Base-by-base conservation (phyloP, 306 rosid species). In the Cercis canadensis region DNA sequence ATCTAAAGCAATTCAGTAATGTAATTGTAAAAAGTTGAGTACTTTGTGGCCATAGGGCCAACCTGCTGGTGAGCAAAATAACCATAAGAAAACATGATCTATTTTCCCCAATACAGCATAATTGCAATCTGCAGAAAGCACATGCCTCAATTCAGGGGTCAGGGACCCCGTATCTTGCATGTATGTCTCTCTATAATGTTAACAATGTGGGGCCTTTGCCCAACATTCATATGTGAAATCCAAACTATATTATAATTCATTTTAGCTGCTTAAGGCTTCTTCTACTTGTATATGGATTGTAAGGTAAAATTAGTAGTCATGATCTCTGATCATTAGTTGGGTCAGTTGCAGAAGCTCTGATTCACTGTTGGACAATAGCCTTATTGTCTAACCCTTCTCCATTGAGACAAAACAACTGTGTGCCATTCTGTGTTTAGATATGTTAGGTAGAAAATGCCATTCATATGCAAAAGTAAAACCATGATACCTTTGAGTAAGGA, bases 401-500 rank as follows among this genome's bases (percentile, higher is more conserved):
- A 41, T 59, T 50, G 51, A 57, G 52, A 47, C n/a, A 52, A 62
- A 68, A 73, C 56, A 50, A 32, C 17, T 11, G 29, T 19, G 55
- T 32, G 57, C 67, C 21, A 17, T 33, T 49, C 21, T 58, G 46
- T 46, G 46, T 43, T 43, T 34, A 56, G 18, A 18, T 18, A 64
- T 24, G 84, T 86, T 78, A 80, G 92, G 93, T 86, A 31, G 66
- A 76, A 55, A 80, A 43, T 18, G 72, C 39, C 45, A 72, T 61
- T 69, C 70, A 70, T 66, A 59, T 65, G 83, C 70, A 65, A 76
- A 79, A 79, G 65, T 69, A 70, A 59, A 69, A 54, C 62, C 75
- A 33, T 65, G 75, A 66, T 78, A 81, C 57, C 86, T 77, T 88
- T 86, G 92, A 83, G 92, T 90, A 83, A 65, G 91, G 53, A 81